Evolutionary conservation across 1,284 basidiomycete genomes (phyloP), one percentile per base, ranked within the genome.

Genomic region (Sporisorium sorghi): DNA sequence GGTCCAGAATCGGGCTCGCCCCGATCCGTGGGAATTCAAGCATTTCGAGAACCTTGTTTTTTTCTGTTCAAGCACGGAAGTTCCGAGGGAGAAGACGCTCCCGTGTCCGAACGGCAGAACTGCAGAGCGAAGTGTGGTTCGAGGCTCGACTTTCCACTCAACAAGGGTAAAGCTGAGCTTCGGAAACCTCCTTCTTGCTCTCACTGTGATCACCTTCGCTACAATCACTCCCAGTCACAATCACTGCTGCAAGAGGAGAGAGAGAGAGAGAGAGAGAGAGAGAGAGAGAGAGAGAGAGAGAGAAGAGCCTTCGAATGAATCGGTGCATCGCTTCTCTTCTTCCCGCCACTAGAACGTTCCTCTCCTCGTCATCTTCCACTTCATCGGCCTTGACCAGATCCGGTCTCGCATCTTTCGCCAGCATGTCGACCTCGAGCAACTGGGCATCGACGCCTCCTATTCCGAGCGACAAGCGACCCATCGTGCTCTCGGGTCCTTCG

Each of bases 401-500:
- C 5, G 26, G 42, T 52, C 14, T 46, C n/a, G 35, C 35, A 32
- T 50, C 53, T 12, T 37, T 51, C 21, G 58, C 54, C 14, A 60
- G 28, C 24, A 71, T 71, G 68, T 65, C 69, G 42, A 56, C 69
- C 5, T 52, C 63, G 12, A 63, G 43, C 17, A 60, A 48, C 51
- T 73, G 71, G 71, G 67, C 73, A 1, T 71, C 67, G 2, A 75
- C 67, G 7, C 73, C 73, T 26, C 56, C 63, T 19, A 71, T 75
- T 5, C 67, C 67, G 0, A 37, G 28, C 2, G 67, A 75, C 51
- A 75, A 71, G 52, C 74, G 80, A 26, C 92, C 92, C 10, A 88
- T 93, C 58, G 90, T 93, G 43, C 87, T 93, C 51, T 92, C 90
- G 69, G 92, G 92, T 0, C 92, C 92, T 0, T 95, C 93, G 1